Evolutionary conservation across 805 yeast species (phyloP).

Genomic region (Lipomyces chichibuensis): DNA sequence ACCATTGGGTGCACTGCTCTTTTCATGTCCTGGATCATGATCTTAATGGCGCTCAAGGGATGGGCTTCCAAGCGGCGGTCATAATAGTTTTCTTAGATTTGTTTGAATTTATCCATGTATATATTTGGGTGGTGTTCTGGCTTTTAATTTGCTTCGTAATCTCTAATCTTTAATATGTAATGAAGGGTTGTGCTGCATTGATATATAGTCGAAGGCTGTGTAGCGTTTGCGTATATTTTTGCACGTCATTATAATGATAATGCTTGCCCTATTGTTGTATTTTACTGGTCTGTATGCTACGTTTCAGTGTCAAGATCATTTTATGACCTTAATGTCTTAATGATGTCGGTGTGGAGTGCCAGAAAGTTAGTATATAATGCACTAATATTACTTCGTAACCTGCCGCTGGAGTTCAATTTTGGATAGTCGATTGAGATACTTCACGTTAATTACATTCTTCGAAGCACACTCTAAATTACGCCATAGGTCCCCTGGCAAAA

Average conservation of each 20-base stretch:
- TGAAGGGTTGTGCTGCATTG: not conserved
- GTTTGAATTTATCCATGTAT: not conserved
- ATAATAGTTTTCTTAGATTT: not conserved
- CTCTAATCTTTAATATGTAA: not conserved
- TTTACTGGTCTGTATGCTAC: no score
- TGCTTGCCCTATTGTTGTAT: no score
- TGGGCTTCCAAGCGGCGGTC: slow-evolving; percentile 36
- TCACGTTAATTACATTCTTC: no score
- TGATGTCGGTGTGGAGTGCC: no score
- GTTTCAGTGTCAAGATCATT: no score
- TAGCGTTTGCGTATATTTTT: not conserved
- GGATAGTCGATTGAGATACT: no score
- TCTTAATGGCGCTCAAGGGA: slow-evolving; percentile 54
- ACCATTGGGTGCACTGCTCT: slow-evolving; percentile 77
- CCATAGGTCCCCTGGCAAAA: no score
- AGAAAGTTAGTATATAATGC: no score
- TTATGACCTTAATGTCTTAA: no score
- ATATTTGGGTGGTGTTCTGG: slow-evolving; percentile 2
- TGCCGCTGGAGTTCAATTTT: no score
- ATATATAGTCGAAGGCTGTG: not conserved
- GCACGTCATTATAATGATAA: not conserved
- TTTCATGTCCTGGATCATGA: slow-evolving; percentile 87
- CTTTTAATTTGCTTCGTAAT: not conserved
- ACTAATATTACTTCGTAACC: no score
- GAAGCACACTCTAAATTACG: no score